phyloP scores from a whole-genome alignment of 306 rosid species.

The Trifolium subterraneum region DNA sequence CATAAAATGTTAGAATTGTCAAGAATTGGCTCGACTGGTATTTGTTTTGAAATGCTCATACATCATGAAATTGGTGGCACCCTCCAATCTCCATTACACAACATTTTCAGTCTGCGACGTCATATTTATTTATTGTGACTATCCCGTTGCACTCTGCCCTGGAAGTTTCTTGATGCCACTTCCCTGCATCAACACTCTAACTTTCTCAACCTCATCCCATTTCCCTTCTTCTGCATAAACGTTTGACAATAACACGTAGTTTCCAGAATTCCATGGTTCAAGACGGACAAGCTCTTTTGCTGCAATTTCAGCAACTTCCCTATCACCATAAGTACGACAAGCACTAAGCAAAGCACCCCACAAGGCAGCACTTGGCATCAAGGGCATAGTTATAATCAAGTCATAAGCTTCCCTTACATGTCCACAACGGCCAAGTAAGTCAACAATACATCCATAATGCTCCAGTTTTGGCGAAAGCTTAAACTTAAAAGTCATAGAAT shows the following conservation, averaged over 20 bases:
- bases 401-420: constrained; percentile 62
- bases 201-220: constrained; percentile 86
- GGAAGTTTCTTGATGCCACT: constrained; percentile 63
- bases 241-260: constrained; percentile 77
- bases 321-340: constrained; percentile 73
- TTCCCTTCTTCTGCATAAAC: constrained; percentile 78
- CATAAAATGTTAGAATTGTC: neutral
- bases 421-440: constrained; percentile 78
- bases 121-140: constrained; percentile 14
- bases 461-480: constrained; percentile 65
- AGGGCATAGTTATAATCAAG: constrained; percentile 70
- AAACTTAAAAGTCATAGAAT: constrained; percentile 55
- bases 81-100: constrained; percentile 20
- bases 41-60: neutral
- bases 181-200: constrained; percentile 65
- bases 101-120: neutral
- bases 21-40: neutral
- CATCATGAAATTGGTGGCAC: constrained; percentile 14
- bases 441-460: constrained; percentile 88
- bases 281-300: constrained; percentile 66
- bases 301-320: constrained; percentile 64
- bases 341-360: constrained; percentile 90
- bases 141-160: constrained; percentile 71
- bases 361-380: constrained; percentile 73
- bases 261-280: constrained; percentile 88